These are phyloP conservation scores for Saccharum officinarum DNA, from an alignment of 176 grass and related monocot species.

Conservation along the genomic window DNA sequence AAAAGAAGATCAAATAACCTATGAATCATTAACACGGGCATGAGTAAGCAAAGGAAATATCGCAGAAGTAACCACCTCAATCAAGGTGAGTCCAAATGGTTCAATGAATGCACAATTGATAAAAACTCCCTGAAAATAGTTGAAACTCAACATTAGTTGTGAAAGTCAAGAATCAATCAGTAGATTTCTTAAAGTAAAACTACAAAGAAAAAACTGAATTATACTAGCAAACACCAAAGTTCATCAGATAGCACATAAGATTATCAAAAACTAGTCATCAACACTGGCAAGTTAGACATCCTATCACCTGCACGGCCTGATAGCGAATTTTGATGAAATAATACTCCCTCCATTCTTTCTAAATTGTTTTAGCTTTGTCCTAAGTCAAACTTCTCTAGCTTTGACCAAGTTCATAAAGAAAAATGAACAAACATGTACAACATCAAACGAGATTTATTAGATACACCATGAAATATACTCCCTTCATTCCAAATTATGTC, in stretches of 20 bases:
- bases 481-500: no score
- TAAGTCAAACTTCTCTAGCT: background rate
- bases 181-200: background rate
- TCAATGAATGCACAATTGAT: conserved; percentile 97
- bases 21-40: conserved; percentile 8
- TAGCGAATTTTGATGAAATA: conserved; percentile 14
- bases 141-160: conserved; percentile 1
- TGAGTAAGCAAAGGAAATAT: conserved; percentile 26
- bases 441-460: background rate
- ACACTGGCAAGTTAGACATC: conserved; percentile 7
- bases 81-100: conserved; percentile 99
- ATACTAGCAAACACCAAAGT: background rate
- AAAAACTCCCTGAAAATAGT: conserved; percentile 83
- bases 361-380: background rate
- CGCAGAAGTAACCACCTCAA: conserved; percentile 63
- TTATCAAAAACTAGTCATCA: background rate
- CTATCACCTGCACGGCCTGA: background rate
- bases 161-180: background rate
- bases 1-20: conserved; percentile 31
- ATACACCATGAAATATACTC: background rate
- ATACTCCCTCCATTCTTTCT: background rate
- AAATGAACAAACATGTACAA: no score
- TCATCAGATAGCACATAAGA: background rate
- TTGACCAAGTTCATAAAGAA: background rate
- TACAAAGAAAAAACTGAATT: background rate